Base-by-base conservation (phyloP, 169 alveolate genomes). In the Babesia gibsoni region DNA sequence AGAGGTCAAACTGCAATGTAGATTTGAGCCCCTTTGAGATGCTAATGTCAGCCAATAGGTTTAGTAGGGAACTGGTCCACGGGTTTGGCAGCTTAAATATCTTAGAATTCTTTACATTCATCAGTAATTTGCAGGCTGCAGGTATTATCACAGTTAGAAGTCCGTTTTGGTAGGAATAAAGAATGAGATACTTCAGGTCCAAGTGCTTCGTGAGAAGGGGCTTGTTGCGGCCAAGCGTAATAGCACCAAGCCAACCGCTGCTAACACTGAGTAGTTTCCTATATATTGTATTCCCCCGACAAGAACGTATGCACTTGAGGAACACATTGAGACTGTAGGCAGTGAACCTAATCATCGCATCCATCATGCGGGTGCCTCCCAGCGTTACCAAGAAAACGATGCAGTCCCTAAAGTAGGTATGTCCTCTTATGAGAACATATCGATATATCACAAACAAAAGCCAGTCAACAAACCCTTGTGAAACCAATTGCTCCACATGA, bases 41-140 rank as follows among this genome's bases (percentile, higher is more conserved):
- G 72, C 88, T 93, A 54, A 94, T 68, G 67, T 94, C 97, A 36
- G 95, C 96, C 36, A 94, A 87, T 46, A 90, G 82, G 67, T 73
- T 79, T 48, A 94, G 81, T 41, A 91, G 59, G 41, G 91, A 93
- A 41, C 84, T 75, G 9, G 97, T 93, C 98, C 98, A 94, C 6
- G 98, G 97, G 68, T 94, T 94, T 6, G 97, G 97, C 3, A 93
- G 92, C 58, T 61, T 80, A 75, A 91, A 94, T 16, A 82, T 83
- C 83, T 90, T 89, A 14, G 94, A 84, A 58, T 61, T 54, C 64
- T 79, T 83, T 10, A 90, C 87, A 43, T 89, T 79, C 52, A 88
- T 91, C 81, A 94, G 41, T n/a, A 93, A 84, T 50, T 90, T 91
- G 75, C 97, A 93, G 27, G 88, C 94, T 50, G 93, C 90, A 4